Base-by-base conservation (phyloP, 331 rosid genomes). In the Acacia concinna region DNA sequence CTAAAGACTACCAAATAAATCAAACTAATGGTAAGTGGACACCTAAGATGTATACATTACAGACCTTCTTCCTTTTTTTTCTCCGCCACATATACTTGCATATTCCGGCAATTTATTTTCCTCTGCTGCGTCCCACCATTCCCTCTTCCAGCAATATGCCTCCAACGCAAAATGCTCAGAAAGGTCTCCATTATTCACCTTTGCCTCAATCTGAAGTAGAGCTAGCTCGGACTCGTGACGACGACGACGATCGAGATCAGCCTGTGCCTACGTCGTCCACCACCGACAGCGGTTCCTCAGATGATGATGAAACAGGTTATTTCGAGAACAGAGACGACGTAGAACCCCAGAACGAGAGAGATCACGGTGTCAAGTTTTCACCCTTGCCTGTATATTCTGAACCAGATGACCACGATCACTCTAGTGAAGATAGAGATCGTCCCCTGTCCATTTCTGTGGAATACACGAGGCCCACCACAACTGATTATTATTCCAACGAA, bases 161-260 rank as follows among this genome's bases (percentile, higher is more conserved):
- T 31, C 59, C 84, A 4, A 18, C 78, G 17, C 63, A 15, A 15
- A 23, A 74, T 69, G 79, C 69, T 15, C 83, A 74, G 68, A 38
- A 69, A 85, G 78, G 32, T 8, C 81, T 38, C 15, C 30, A 13
- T 34, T 62, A 41, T 62, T 57, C 81, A 14, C 65, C 82, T 38
- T 38, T 85, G 54, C 76, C 84, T 35, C 86, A 71, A 66, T 82
- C 86, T 13, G 88, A 85, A 52, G 43, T 67, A 15, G 62, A 73
- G 47, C 17, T 7, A 32, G 14, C 27, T 66, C 49, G 27, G 71
- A 17, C 25, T 35, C 44, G 25, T 32, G 44, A 64, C 13, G 14
- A 43, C 20, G 54, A 70, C 10, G n/a, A 31, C 1, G 34, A 27
- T 1, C 68, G 68, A 62, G 62, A 75, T 32, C 64, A 65, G 35